Evolutionary conservation across 2,329 filamentous ascomycete species (phyloP).

Genomic region (Hypoxylon sp.): DNA sequence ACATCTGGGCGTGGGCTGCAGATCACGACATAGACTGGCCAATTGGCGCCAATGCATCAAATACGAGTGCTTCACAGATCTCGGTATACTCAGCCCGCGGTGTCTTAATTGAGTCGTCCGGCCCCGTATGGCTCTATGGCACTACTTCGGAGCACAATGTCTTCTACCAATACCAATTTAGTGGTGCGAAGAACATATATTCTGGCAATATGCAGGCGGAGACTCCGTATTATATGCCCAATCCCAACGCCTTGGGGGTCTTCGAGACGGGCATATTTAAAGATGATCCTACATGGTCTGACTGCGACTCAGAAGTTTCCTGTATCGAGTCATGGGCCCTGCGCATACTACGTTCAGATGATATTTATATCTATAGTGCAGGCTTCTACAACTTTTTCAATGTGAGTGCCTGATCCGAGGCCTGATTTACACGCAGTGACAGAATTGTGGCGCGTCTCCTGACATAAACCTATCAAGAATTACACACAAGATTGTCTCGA

Average conservation of each 20-base stretch:
- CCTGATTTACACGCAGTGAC: conserved; percentile 71
- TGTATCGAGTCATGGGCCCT: conserved; percentile 73
- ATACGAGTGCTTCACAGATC: conserved; percentile 44
- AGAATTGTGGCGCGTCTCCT: too few species aligned
- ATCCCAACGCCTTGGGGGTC: conserved; percentile 69
- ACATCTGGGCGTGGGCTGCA: conserved; percentile 70
- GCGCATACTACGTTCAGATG: conserved; percentile 66
- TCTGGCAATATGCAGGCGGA: conserved; percentile 77
- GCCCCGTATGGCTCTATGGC: conserved; percentile 75
- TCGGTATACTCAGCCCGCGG: conserved; percentile 53
- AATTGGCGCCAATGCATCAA: conserved; percentile 20
- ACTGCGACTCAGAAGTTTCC: conserved; percentile 57
- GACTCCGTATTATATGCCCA: conserved; percentile 75
- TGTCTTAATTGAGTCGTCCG: conserved; percentile 54
- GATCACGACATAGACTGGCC: conserved; percentile 68
- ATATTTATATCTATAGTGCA: conserved; percentile 62
- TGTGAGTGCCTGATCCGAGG: conserved; percentile 60
- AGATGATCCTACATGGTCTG: conserved; percentile 67
- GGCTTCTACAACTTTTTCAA: too few species aligned
- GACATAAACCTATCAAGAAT: conserved; percentile 9
- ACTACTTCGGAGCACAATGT: conserved; percentile 60
- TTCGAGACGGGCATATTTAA: conserved; percentile 60
- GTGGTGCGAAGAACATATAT: conserved; percentile 66
- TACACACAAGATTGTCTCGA: conserved; percentile 66
- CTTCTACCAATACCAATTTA: conserved; percentile 69